These are phyloP conservation scores for Brettanomyces naardenensis DNA, from an alignment of 805 yeast genomes.

Conservation along the genomic window DNA sequence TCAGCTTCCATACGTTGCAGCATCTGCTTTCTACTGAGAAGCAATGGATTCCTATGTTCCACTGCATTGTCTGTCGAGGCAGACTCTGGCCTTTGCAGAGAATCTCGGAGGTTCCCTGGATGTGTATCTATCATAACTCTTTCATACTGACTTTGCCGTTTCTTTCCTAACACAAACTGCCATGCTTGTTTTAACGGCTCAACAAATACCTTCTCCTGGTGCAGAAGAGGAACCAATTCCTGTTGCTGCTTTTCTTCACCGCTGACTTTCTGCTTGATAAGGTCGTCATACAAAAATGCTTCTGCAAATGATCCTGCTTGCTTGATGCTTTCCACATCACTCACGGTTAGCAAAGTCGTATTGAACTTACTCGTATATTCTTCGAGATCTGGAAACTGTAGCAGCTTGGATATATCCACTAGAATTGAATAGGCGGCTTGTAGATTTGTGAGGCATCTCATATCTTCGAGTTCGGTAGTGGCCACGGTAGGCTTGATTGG, in stretches of 20 bases:
- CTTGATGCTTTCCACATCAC: conserved; percentile 27
- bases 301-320: conserved; percentile 27
- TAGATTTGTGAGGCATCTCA: conserved; percentile 22
- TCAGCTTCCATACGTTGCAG: conserved; percentile 84
- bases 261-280: not conserved
- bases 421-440: conserved; percentile 20
- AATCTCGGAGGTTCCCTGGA: conserved; percentile 9
- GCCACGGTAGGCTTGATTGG: conserved; percentile 21
- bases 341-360: conserved; percentile 25
- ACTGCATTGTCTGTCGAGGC: conserved; percentile 2
- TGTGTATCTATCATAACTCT: conserved; percentile 33
- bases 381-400: conserved; percentile 13
- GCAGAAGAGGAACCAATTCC: conserved; percentile 5
- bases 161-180: conserved; percentile 37
- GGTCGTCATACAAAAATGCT: conserved; percentile 7
- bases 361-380: conserved; percentile 23
- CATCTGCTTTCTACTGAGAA: conserved; percentile 38
- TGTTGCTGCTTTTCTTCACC: not conserved
- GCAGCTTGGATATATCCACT: conserved; percentile 17
- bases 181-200: conserved; percentile 29
- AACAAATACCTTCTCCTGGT: conserved; percentile 6
- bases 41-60: conserved; percentile 3
- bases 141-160: conserved; percentile 45
- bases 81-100: conserved; percentile 1
- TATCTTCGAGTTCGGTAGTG: conserved; percentile 6